These are phyloP conservation scores for Ceratobasidium sp. DNA, from an alignment of 1,284 basidiomycete genomes.

Conservation along the genomic window DNA sequence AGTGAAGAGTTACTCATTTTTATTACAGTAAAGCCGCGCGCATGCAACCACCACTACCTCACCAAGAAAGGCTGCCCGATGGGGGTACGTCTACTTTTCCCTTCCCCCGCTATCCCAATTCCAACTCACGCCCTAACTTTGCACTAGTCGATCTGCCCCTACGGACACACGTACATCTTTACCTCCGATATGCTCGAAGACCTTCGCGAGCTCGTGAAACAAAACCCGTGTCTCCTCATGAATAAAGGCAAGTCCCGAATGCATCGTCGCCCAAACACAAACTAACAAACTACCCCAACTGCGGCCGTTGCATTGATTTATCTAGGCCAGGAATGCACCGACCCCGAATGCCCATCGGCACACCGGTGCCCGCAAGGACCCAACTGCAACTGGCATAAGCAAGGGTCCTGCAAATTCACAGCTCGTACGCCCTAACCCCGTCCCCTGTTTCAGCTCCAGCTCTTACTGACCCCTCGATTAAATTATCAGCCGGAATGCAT, in stretches of 20 bases:
- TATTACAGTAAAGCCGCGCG: slow-evolving; percentile 57
- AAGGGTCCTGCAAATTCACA: slow-evolving; percentile 58
- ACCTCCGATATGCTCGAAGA: slow-evolving; percentile 56
- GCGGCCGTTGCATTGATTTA: background rate
- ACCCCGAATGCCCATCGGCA: slow-evolving; percentile 52
- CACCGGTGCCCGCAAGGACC: slow-evolving; percentile 53
- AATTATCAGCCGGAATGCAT: slow-evolving; percentile 3
- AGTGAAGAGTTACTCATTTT: background rate
- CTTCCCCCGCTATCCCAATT: background rate
- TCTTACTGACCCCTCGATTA: background rate
- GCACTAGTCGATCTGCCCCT: slow-evolving; percentile 59
- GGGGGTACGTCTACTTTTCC: slow-evolving; percentile 18
- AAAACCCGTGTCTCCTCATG: slow-evolving; percentile 58
- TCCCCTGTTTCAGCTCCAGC: background rate
- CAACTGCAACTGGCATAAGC: slow-evolving; percentile 56
- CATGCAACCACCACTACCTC: slow-evolving; percentile 63
- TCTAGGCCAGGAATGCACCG: slow-evolving; percentile 56
- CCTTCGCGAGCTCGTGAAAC: slow-evolving; percentile 59
- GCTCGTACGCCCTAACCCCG: slow-evolving; percentile 54
- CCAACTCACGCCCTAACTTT: background rate
- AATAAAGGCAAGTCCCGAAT: slow-evolving; percentile 55
- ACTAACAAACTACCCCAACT: background rate
- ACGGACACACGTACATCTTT: slow-evolving; percentile 60
- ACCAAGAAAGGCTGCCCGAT: slow-evolving; percentile 54
- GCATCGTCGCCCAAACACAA: background rate